Base-by-base conservation (phyloP, 495 filamentous ascomycete genomes). In the Pyrenopolyporus hunteri region DNA sequence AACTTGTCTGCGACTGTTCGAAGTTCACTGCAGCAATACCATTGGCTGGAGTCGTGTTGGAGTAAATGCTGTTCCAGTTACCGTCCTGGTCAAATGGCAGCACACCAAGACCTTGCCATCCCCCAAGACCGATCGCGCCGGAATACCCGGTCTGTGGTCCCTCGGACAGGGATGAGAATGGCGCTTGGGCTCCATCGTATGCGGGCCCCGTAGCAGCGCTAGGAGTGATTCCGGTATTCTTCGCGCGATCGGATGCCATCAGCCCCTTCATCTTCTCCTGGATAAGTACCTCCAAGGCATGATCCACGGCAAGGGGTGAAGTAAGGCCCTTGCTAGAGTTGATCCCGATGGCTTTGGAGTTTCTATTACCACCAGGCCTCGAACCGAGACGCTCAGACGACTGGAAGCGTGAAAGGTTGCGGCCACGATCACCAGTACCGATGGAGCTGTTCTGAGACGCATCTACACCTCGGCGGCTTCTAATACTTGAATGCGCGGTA, bases 11-110 rank as follows among this genome's bases (percentile, higher is more conserved):
- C 0, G 71, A 54, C 3, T 70, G 66, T 32, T 71, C 54, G 4
- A 70, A 69, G 7, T 61, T 67, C 20, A 65, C 64, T 20, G 52
- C 69, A 11, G 69, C 54, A 3, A 68, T 36, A n/a, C 54, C 58
- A 9, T 64, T 53, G 8, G 25, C 53, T 45, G 57, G 57, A 47
- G 51, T 57, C 16, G 59, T 33, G 39, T 61, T 68, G 31, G 52
- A 10, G 19, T 44, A 37, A 9, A 10, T 19, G 14, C 9, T 9
- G 5, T 59, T 54, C 49, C 54, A 57, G 14, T 28, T 31, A 1
- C 26, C 46, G 22, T 19, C 48, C 35, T 47, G 47, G 6, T 54
- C 44, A 33, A 33, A 49, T 0, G 49, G 44, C 6, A 43, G 1
- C 1, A 17, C 5, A 4, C 43, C 28, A 28, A 14, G 0, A 4